A percentile compares a stretch with the other conserved stretches of the same genome.
Evolutionary conservation across 495 filamentous ascomycete species (phyloP).

Genomic region (Annulohypoxylon bovei): DNA sequence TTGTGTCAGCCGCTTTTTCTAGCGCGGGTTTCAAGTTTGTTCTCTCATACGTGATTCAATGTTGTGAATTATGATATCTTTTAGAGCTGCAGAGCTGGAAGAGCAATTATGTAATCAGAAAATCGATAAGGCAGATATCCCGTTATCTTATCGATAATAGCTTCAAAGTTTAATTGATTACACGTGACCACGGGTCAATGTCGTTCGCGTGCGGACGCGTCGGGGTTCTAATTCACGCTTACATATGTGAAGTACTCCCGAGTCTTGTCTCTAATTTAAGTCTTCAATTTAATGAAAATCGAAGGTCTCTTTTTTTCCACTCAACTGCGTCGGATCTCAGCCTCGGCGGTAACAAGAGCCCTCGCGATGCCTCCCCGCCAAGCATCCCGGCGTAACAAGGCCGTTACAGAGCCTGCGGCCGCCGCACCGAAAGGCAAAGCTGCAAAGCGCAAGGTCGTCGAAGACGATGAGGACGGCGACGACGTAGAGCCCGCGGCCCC

Average conservation of each 20-base stretch:
- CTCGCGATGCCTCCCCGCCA: conserved; percentile 41
- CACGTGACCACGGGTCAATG: conserved; percentile 34
- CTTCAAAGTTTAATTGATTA: conserved; percentile 19
- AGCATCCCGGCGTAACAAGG: conserved; percentile 30
- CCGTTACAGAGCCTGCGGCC: conserved; percentile 14
- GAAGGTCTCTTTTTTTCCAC: neutral
- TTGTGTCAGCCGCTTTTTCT: conserved; percentile 3
- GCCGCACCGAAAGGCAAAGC: conserved; percentile 27
- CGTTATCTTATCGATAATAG: conserved; percentile 18
- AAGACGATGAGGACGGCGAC: conserved; percentile 43
- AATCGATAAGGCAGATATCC: neutral
- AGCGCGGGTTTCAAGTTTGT: neutral
- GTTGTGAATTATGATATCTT: neutral
- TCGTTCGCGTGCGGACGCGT: conserved; percentile 31
- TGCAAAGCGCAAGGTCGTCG: conserved; percentile 33
- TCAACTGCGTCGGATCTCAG: neutral
- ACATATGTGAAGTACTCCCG: neutral
- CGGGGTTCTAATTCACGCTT: neutral
- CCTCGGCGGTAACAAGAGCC: neutral
- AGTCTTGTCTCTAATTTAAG: neutral
- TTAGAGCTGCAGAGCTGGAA: neutral
- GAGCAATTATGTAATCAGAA: neutral
- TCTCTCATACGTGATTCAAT: neutral
- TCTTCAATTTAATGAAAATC: neutral
- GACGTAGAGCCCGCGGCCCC: conserved; percentile 36